phyloP scores from a whole-genome alignment of 2,329 filamentous ascomycete genomes.

The Chrysosphaeria jannelii region DNA sequence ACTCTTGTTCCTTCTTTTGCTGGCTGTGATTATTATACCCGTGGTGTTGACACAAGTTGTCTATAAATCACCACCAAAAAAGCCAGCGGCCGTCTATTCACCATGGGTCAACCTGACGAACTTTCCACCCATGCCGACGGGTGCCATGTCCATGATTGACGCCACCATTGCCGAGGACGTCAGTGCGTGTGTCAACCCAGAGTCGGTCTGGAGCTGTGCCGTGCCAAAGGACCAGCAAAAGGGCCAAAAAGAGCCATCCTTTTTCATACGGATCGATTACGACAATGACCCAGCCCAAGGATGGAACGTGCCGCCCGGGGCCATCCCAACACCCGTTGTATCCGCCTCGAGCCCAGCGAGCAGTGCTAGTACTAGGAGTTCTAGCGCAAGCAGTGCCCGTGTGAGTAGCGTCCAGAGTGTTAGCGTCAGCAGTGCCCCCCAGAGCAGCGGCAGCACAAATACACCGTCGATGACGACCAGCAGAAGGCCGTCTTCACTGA shows the following conservation, averaged over 20 bases:
- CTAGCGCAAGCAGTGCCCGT: too few species aligned
- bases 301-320: constrained; percentile 16
- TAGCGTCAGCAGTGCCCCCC: too few species aligned
- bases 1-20: constrained; percentile 18
- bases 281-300: constrained; percentile 24
- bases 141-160: constrained; percentile 47
- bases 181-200: constrained; percentile 37
- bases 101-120: constrained; percentile 62
- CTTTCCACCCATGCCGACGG: constrained; percentile 66
- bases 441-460: too few species aligned
- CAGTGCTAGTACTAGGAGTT: too few species aligned
- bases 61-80: constrained; percentile 3
- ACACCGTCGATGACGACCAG: not conserved
- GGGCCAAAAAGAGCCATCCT: constrained; percentile 37
- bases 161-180: constrained; percentile 33
- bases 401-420: too few species aligned
- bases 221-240: constrained; percentile 50
- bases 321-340: constrained; percentile 5
- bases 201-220: constrained; percentile 62
- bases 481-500: constrained; percentile 11
- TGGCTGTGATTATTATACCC: constrained; percentile 19
- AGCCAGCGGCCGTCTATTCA: too few species aligned
- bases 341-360: not conserved
- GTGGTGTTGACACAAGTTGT: constrained; percentile 1
- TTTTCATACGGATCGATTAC: constrained; percentile 51